Conservation (phyloP, 352 stramenopile species). For the Globisporangium heterothallicum region DNA sequence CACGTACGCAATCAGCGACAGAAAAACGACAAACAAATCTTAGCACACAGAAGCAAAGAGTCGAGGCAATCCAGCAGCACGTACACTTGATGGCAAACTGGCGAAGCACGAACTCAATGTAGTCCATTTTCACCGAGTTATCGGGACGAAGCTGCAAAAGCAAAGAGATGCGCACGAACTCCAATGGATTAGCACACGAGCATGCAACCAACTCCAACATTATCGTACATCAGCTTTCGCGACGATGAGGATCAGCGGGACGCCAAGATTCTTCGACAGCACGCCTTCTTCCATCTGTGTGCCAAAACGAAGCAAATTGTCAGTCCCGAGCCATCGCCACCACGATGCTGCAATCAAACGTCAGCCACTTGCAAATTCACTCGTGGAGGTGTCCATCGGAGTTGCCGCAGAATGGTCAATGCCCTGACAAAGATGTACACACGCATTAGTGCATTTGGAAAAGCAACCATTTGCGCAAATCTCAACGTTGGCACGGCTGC, state of each 20-base stretch:
- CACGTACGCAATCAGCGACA: background rate
- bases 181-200: no score
- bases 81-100: constrained; percentile 77
- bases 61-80: constrained; percentile 8
- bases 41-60: constrained; percentile 6
- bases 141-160: constrained; percentile 50
- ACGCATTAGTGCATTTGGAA: no score
- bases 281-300: constrained; percentile 77
- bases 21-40: constrained; percentile 2
- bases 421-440: constrained; percentile 22
- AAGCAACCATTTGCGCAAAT: background rate
- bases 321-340: no score
- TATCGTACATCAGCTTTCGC: constrained; percentile 69
- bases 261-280: constrained; percentile 71
- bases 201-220: background rate
- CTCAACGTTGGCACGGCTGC: background rate
- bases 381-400: constrained; percentile 50
- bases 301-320: background rate
- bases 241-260: constrained; percentile 67
- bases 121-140: constrained; percentile 84
- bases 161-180: constrained; percentile 1
- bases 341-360: no score
- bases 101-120: constrained; percentile 74
- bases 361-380: constrained; percentile 57
- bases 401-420: constrained; percentile 46